Evolutionary conservation across 2,329 filamentous ascomycete genomes (phyloP).

Genomic region (Penicillium thymicola): DNA sequence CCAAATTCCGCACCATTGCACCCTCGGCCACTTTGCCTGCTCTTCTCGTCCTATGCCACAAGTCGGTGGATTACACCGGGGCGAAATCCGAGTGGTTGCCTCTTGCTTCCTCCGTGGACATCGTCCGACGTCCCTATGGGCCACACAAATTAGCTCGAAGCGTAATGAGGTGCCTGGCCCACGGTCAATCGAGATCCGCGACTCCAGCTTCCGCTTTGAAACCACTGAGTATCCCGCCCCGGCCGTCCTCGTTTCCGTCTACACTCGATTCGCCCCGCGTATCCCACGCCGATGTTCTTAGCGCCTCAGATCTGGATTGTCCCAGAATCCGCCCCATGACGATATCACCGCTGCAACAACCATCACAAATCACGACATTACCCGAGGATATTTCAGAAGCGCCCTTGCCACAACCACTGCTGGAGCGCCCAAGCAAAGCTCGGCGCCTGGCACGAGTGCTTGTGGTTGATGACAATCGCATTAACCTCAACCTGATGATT

Average conservation of each 20-base stretch:
- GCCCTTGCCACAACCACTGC: slow-evolving; percentile 14
- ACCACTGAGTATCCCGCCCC: slow-evolving; percentile 15
- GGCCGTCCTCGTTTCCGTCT: slow-evolving; percentile 3
- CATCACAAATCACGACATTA: slow-evolving; percentile 7
- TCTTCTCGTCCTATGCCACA: slow-evolving; percentile 39
- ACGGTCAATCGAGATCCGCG: slow-evolving; percentile 10
- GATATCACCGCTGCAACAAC: neutral
- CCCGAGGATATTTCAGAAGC: slow-evolving; percentile 10
- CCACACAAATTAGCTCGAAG: slow-evolving; percentile 42
- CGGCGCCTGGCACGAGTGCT: slow-evolving; percentile 31
- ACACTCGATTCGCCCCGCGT: neutral
- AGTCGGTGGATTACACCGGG: slow-evolving; percentile 34
- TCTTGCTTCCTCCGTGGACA: slow-evolving; percentile 35
- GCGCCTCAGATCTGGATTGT: neutral
- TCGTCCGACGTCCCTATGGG: slow-evolving; percentile 40
- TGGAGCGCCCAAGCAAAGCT: slow-evolving; percentile 8
- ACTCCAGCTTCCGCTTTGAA: slow-evolving; percentile 13
- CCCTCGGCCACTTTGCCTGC: slow-evolving; percentile 25
- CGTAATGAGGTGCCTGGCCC: slow-evolving; percentile 30
- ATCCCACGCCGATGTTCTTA: neutral
- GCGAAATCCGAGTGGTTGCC: slow-evolving; percentile 28
- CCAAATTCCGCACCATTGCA: slow-evolving; percentile 16
- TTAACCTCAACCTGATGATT: slow-evolving; percentile 45
- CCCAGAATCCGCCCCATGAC: neutral
- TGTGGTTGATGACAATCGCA: slow-evolving; percentile 47